phyloP scores from a whole-genome alignment of 2,329 filamentous ascomycete genomes.

The Proliferodiscus dingleyae region DNA sequence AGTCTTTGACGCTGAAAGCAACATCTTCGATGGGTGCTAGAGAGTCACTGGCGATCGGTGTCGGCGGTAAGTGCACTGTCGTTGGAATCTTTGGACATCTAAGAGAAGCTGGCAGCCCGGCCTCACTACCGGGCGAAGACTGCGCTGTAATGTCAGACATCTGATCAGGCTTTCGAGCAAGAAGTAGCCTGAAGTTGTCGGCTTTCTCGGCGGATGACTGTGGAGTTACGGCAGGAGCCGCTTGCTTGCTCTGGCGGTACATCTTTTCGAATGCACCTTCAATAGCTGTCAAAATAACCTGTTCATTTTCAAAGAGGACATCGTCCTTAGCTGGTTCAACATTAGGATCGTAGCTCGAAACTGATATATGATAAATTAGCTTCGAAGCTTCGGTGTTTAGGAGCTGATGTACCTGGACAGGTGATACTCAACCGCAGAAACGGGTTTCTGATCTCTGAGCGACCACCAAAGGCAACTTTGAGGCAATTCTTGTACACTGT shows the following conservation, averaged over 20 bases:
- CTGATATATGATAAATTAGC: conserved; percentile 4
- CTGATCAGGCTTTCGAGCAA: conserved; percentile 16
- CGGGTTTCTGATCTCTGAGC: conserved; percentile 40
- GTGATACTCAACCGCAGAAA: conserved; percentile 62
- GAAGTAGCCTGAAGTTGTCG: conserved; percentile 23
- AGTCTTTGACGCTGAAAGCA: neutral
- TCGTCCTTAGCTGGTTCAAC: conserved; percentile 69
- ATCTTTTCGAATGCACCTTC: conserved; percentile 26
- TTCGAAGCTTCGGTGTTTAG: neutral
- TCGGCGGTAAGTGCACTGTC: neutral
- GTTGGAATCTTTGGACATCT: neutral
- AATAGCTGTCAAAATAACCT: conserved; percentile 34
- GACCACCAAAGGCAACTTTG: conserved; percentile 22
- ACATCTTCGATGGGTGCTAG: neutral
- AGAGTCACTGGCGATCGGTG: neutral
- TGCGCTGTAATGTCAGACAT: neutral
- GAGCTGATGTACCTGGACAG: conserved; percentile 40
- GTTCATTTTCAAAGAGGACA: conserved; percentile 59
- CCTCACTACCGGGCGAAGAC: neutral
- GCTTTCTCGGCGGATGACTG: neutral
- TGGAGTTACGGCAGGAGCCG: neutral
- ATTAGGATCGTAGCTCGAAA: conserved; percentile 65
- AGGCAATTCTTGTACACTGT: conserved; percentile 49
- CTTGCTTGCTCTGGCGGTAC: conserved; percentile 21
- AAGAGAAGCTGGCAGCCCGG: neutral